Base-by-base conservation (phyloP, 2,329 filamentous ascomycete genomes). In the Aureobasidium leucospermi region DNA sequence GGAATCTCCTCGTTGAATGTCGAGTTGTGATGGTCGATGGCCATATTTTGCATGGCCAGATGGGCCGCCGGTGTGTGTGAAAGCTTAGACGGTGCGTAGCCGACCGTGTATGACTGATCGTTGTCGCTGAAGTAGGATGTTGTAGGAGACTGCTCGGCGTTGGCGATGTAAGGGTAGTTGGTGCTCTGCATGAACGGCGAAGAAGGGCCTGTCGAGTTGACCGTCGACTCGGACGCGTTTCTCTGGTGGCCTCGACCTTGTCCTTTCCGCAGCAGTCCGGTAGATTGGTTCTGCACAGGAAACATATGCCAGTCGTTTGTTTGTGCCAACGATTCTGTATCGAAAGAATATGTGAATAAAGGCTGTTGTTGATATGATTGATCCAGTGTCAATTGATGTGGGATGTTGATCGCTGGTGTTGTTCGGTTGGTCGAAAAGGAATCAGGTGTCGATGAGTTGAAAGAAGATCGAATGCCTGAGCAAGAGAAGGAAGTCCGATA, bases 1-100 rank as follows among this genome's bases (percentile, higher is more conserved):
- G 78, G 74, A 36, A 75, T 77, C 34, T 81, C 80, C 58, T 81
- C 79, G 46, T 65, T 67, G 42, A 47, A 41, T 8, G 64, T 68
- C 42, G 67, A 69, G 63, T 73, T 74, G 66, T 80, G 74, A 61
- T 79, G 74, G 60, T 79, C 81, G 74, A 85, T 77, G 61, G 81
- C 74, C 60, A 79, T 80, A 61, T 79, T 78, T 74, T 81, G 82
- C 80, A 85, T 84, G 53, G 80, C 82, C 69, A 81, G 74, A 66
- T 84, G 81, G n/a, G 80, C 78, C 10, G 78, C 75, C 67, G 76
- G 62, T 28, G 68, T 75, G 57, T 69, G 68, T 42, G 66, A 66
- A 36, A 65, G 63, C 52, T 67, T 65, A 55, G 65, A 68, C 42
- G 70, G 69, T 52, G 66, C 55, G 61, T 70, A 68, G 42, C 62